Percentiles rank a stretch among this genome's conserved stretches.
Conservation (phyloP, 768 basidiomycete species). For the Leccinellum luteum region DNA sequence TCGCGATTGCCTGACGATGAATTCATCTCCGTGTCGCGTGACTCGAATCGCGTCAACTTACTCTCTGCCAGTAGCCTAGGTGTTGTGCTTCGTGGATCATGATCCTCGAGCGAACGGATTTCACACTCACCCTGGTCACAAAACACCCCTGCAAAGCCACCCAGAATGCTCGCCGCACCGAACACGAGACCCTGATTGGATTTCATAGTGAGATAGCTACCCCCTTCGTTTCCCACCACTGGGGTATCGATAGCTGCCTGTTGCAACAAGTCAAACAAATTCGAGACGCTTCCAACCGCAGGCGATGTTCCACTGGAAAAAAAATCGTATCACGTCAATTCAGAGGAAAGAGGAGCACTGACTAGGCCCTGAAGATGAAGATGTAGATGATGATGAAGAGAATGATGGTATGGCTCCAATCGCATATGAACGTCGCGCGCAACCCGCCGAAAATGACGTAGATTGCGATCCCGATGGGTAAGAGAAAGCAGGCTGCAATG, state of each 20-base stretch:
- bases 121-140: constrained; percentile 44
- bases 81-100: background rate
- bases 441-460: constrained; percentile 43
- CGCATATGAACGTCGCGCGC: constrained; percentile 44
- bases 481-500: constrained; percentile 42
- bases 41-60: constrained; percentile 9
- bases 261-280: constrained; percentile 46
- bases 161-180: constrained; percentile 37
- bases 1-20: constrained; percentile 44
- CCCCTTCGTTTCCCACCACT: constrained; percentile 46
- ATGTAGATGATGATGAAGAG: constrained; percentile 40
- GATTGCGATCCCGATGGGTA: constrained; percentile 44
- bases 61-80: constrained; percentile 53
- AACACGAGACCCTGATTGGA: constrained; percentile 46
- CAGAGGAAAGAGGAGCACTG: constrained; percentile 1
- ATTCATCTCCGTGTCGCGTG: background rate
- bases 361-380: constrained; percentile 35
- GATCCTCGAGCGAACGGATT: background rate
- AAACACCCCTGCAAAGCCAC: constrained; percentile 48
- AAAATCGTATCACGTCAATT: background rate
- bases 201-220: constrained; percentile 58
- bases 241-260: constrained; percentile 45
- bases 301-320: constrained; percentile 36
- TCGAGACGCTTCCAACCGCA: constrained; percentile 37
- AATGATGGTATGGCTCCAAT: constrained; percentile 46